Percentiles rank a stretch among this genome's conserved stretches.
Conservation (phyloP, 129 eudicot genomes). For the Rutidosis leptorrhynchoides region DNA sequence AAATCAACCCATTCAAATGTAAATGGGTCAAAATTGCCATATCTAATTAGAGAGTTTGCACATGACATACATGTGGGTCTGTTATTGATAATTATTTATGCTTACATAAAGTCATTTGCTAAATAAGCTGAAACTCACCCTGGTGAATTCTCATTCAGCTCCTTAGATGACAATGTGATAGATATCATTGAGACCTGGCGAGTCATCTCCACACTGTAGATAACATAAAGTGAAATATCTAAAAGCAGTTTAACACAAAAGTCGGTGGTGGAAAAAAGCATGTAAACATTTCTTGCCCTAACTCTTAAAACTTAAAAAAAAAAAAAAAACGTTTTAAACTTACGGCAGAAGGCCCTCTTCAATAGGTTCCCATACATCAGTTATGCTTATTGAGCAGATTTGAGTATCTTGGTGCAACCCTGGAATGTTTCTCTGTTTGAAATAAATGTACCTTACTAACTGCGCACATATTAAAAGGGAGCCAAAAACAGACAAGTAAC, state of each 20-base stretch:
- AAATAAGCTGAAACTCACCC: conserved; percentile 53
- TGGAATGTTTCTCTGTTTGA: conserved; percentile 72
- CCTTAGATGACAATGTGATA: conserved; percentile 75
- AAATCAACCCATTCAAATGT: background rate
- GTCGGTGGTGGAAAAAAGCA: background rate
- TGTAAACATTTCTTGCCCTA: background rate
- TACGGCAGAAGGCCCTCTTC: conserved; percentile 97
- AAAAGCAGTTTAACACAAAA: conserved; percentile 10
- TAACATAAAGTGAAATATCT: conserved; percentile 23
- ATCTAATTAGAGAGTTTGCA: background rate
- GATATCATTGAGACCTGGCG: conserved; percentile 95
- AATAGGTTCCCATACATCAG: conserved; percentile 86
- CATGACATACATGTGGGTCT: background rate
- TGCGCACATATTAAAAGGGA: conserved; percentile 11
- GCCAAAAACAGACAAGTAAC: background rate
- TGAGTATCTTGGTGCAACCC: conserved; percentile 76
- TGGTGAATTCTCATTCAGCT: conserved; percentile 87
- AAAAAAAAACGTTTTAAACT: conserved; percentile 47
- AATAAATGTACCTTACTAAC: conserved; percentile 20
- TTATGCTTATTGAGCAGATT: conserved; percentile 81
- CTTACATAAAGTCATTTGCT: conserved; percentile 15
- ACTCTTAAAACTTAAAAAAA: background rate
- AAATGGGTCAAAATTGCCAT: background rate
- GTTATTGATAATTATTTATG: background rate
- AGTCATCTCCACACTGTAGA: conserved; percentile 88